Base-by-base conservation (phyloP, 495 filamentous ascomycete species). In the Aspergillus biplanus region DNA sequence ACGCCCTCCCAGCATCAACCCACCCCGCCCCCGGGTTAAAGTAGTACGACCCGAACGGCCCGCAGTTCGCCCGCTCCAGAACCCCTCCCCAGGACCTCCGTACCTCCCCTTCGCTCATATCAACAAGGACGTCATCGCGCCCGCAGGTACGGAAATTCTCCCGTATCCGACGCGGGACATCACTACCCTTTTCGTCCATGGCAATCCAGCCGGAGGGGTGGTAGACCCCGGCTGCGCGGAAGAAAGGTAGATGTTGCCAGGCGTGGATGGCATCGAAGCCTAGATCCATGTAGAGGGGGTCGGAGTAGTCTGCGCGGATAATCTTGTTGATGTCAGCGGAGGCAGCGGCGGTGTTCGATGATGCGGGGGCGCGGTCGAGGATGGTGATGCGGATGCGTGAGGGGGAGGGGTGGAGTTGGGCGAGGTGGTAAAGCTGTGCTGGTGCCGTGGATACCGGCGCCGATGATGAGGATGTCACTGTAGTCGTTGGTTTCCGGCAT, bases 391-490 rank as follows among this genome's bases (percentile, higher is more conserved):
- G 55, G 56, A 79, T 77, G 18, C 33, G 55, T 0, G 70, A 71
- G 18, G 70, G 65, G 21, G 69, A 52, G 48, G 67, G 37, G 33
- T 65, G 49, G 5, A 55, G 64, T 11, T 64, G 56, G 6, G 73
- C 70, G 3, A 81, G 73, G 54, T 82, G 73, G 62, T 81, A 81
- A 81, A 16, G 78, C 79, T 2, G 79, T 79, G 54, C 68, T 72
- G 49, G 73, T 68, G 46, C 79, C 80, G 13, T 8, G 13, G 7
- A 39, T 39, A 3, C 37, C 37, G 4, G 74, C 73, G 15, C 80
- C 79, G 46, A 79, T 44, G 33, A 82, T 81, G 46, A 82, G 65
- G 52, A 76, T 67, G 35, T 71, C 62, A 7, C 27, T 27, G 2
- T 27, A 27, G 39, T 4, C 37, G 7, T 39, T 13, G 8, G 13